Evolutionary conservation across 2,329 filamentous ascomycete genomes (phyloP).

Genomic region (Cordyceps cateniannulata): DNA sequence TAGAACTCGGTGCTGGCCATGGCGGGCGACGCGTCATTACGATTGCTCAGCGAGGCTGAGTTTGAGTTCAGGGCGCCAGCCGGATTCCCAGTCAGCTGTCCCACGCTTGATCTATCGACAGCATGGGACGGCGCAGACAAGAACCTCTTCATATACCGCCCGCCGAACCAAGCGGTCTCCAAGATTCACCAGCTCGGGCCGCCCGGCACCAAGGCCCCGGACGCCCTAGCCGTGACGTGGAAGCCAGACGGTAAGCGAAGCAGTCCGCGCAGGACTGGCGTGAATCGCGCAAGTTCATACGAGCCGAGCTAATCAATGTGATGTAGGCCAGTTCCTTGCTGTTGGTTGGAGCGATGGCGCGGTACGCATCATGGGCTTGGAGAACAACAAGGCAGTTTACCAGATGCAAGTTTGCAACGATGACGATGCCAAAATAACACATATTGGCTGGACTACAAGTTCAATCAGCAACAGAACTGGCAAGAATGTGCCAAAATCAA

Average conservation of each 20-base stretch:
- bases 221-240: constrained; percentile 51
- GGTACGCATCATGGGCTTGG: constrained; percentile 69
- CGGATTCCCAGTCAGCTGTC: constrained; percentile 66
- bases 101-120: constrained; percentile 77
- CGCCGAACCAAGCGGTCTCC: constrained; percentile 63
- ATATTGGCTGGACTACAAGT: constrained; percentile 48
- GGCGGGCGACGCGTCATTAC: constrained; percentile 29
- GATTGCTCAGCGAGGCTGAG: constrained; percentile 50
- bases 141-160: constrained; percentile 68
- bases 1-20: constrained; percentile 16
- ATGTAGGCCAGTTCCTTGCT: constrained; percentile 65
- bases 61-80: constrained; percentile 49
- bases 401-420: constrained; percentile 52
- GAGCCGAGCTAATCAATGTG: constrained; percentile 14
- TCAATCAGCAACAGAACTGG: constrained; percentile 21
- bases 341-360: constrained; percentile 78
- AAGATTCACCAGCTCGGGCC: constrained; percentile 41
- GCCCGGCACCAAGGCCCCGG: constrained; percentile 33
- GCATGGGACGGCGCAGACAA: constrained; percentile 60
- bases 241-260: constrained; percentile 57
- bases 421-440: constrained; percentile 37
- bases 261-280: neutral
- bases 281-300: neutral
- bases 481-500: neutral
- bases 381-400: constrained; percentile 76